Evolutionary conservation across 1,284 basidiomycete genomes (phyloP).

Genomic region (Marasmius sp.): DNA sequence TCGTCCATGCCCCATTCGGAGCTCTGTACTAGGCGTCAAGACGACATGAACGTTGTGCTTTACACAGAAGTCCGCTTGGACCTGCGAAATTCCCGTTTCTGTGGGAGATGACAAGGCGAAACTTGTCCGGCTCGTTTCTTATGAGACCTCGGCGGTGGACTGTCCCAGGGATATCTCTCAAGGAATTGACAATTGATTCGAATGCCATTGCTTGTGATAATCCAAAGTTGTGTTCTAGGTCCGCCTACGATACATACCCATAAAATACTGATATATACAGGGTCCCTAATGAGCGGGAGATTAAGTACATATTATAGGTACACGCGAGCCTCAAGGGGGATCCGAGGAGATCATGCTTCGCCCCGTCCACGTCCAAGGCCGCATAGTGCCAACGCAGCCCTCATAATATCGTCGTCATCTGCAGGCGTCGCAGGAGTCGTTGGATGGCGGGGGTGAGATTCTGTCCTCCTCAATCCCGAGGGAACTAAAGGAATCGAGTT

Average conservation of each 20-base stretch:
- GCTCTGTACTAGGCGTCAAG: conserved; percentile 13
- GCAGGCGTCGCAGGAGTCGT: conserved; percentile 28
- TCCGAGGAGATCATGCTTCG: not conserved
- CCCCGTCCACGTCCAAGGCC: conserved; percentile 44
- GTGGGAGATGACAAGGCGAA: no score
- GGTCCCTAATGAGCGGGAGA: not conserved
- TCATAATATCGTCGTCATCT: conserved; percentile 55
- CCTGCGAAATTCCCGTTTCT: not conserved
- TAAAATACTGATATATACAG: not conserved
- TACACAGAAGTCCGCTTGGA: conserved; percentile 3
- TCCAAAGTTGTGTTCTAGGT: no score
- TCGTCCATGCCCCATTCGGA: conserved; percentile 10
- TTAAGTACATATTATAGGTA: not conserved
- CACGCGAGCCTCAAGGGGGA: not conserved
- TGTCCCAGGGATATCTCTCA: no score
- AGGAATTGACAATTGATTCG: no score
- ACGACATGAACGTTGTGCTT: conserved; percentile 8
- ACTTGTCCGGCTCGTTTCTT: no score
- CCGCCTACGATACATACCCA: not conserved
- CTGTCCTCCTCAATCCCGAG: not conserved
- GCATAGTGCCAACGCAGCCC: conserved; percentile 60
- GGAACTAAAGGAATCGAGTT: conserved; percentile 1
- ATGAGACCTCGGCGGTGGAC: no score
- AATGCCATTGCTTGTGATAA: no score
- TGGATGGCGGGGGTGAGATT: conserved; percentile 11